phyloP scores from a whole-genome alignment of 768 basidiomycete species.

The Naganishia randhawae region DNA sequence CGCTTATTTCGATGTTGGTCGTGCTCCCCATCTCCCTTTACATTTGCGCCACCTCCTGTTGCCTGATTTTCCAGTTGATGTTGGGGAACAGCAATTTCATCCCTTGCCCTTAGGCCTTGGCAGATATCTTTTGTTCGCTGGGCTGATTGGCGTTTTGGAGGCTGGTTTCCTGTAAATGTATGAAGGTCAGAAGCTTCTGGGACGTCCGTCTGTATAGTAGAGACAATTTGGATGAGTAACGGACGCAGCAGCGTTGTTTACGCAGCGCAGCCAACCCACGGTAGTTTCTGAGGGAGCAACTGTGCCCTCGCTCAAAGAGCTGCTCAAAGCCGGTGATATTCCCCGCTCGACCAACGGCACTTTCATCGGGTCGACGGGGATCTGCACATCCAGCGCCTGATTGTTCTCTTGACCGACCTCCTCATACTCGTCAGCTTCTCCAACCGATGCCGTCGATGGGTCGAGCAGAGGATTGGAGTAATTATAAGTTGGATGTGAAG shows the following conservation, averaged over 20 bases:
- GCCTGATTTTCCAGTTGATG: background rate
- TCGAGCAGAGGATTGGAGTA: conserved; percentile 24
- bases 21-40: background rate
- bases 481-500: conserved; percentile 26
- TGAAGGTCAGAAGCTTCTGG: conserved; percentile 12
- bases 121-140: conserved; percentile 17
- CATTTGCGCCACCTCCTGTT: background rate
- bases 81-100: background rate
- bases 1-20: background rate
- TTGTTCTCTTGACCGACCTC: background rate
- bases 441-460: conserved; percentile 21
- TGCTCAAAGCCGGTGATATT: background rate
- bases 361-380: background rate
- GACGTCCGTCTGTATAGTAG: background rate
- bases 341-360: background rate
- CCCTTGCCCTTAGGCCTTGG: background rate
- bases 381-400: background rate
- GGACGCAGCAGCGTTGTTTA: too few relatives aligned
- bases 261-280: background rate
- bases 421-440: background rate
- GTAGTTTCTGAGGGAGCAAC: background rate
- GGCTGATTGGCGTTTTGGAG: conserved; percentile 22
- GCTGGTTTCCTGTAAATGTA: background rate
- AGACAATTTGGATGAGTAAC: background rate
- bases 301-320: conserved; percentile 1